Evolutionary conservation across 2,329 filamentous ascomycete genomes (phyloP), one percentile per base, ranked within the genome.

Genomic region (Sporothrix mexicana): DNA sequence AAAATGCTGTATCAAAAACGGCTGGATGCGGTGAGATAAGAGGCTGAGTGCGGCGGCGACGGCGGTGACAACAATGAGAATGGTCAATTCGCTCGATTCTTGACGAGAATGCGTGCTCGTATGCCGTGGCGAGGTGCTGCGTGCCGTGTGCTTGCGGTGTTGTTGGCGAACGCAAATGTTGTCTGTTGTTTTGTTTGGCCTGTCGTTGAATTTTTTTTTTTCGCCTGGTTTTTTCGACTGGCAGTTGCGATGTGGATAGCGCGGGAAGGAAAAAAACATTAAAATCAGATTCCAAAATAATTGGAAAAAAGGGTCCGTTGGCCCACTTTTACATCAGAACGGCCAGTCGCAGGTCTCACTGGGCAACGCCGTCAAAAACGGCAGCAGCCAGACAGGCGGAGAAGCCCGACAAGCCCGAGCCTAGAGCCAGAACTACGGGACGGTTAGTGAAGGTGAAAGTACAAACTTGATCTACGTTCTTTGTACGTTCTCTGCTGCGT

Each of bases 311-410:
- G 41, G 64, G 64, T 36, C 9, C 5, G 8, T 12, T 1, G 66
- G 1, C 49, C 71, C 71, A 73, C 67, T 73, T 73, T 55, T 72
- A 25, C 55, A 64, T 62, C 62, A 45, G 23, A 57, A 43, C 47
- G 20, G 36, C 67, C 36, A 57, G 20, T 45, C 12, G 30, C 30
- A 36, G 55, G 71, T 57, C 64, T 62, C 71, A 69, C 71, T 72
- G 64, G 71, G 71, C 71, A 72, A 72, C 71, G 71, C 25, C 55
- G 69, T 70, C 53, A n/a, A 10, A 62, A 10, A 62, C 69, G 66
- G 66, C 66, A 68, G 45, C 45, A 53, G n/a, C 51, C 45, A 68
- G 64, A 45, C 45, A 53, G 47, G 61, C 61, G 61, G 61, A 66
- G 41, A 47, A 23, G 62, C 64, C 45, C 30, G 30, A 41, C 15